Percentiles rank a stretch among this genome's conserved stretches.
Evolutionary conservation across 495 filamentous ascomycete genomes (phyloP).

Genomic region (Monascus purpureus): DNA sequence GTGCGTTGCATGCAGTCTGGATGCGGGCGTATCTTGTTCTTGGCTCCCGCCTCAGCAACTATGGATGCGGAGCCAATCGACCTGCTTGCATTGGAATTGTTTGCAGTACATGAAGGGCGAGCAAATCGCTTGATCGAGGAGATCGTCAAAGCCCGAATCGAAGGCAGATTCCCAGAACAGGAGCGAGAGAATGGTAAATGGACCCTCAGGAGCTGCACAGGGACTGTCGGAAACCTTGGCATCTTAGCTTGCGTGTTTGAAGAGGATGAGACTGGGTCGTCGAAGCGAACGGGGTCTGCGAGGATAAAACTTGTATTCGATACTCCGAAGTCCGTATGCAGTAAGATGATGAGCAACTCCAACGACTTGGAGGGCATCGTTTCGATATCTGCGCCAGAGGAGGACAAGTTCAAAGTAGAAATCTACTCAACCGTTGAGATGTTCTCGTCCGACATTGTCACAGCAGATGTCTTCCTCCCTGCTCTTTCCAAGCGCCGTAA

Average conservation of each 20-base stretch:
- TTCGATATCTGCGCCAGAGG: conserved; percentile 16
- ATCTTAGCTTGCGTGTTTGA: conserved; percentile 69
- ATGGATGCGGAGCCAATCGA: conserved; percentile 34
- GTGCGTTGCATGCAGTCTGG: conserved; percentile 64
- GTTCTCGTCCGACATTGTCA: conserved; percentile 52
- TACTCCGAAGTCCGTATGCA: conserved; percentile 16
- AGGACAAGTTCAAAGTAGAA: conserved; percentile 42
- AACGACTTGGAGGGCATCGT: conserved; percentile 27
- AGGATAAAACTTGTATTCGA: conserved; percentile 27
- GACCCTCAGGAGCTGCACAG: conserved; percentile 54
- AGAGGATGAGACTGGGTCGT: conserved; percentile 28
- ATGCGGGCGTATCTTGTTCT: conserved; percentile 58
- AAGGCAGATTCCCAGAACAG: conserved; percentile 63
- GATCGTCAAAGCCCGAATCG: conserved; percentile 69
- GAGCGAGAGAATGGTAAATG: conserved; percentile 70
- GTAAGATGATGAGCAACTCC: conserved; percentile 14
- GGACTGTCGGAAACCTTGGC: conserved; percentile 44
- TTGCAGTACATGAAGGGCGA: conserved; percentile 65
- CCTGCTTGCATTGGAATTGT: conserved; percentile 38
- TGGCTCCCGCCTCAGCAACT: conserved; percentile 46
- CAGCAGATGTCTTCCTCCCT: conserved; percentile 49
- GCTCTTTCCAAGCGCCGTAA: conserved; percentile 55
- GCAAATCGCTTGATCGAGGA: conserved; percentile 72
- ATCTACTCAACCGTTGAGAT: conserved; percentile 47
- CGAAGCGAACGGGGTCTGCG: conserved; percentile 14